Conservation (phyloP, 2,329 filamentous ascomycete genomes). For the Alternaria dauci region DNA sequence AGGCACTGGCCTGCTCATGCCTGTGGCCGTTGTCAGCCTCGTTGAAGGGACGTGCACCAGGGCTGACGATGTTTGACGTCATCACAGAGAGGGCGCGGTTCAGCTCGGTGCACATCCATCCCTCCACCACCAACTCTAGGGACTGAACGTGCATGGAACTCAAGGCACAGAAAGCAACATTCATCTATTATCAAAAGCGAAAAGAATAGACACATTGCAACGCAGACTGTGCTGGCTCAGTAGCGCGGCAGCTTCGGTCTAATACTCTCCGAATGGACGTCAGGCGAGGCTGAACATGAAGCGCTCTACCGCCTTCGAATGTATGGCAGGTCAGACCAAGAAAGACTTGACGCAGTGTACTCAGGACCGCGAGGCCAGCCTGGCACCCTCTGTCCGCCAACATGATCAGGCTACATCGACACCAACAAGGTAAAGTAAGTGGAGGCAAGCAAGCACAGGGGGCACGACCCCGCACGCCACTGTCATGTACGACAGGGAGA, state of each 20-base stretch:
- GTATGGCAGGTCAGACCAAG: background rate
- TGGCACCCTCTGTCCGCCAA: background rate
- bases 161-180: background rate
- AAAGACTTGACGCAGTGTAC: background rate
- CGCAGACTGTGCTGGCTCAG: background rate
- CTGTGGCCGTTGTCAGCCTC: background rate
- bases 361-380: background rate
- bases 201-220: background rate
- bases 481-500: background rate
- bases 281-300: background rate
- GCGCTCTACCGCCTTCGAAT: background rate
- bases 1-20: background rate
- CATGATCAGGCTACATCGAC: background rate
- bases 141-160: background rate
- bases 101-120: background rate
- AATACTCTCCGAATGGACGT: background rate
- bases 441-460: background rate
- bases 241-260: background rate
- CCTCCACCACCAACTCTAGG: background rate
- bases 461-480: background rate
- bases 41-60: background rate
- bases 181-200: background rate
- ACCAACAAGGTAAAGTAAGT: background rate
- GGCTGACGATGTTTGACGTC: conserved; percentile 4
- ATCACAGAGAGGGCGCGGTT: background rate